Evolutionary conservation across 352 stramenopile genomes (phyloP).

Genomic region (Phytophthora hybrid): DNA sequence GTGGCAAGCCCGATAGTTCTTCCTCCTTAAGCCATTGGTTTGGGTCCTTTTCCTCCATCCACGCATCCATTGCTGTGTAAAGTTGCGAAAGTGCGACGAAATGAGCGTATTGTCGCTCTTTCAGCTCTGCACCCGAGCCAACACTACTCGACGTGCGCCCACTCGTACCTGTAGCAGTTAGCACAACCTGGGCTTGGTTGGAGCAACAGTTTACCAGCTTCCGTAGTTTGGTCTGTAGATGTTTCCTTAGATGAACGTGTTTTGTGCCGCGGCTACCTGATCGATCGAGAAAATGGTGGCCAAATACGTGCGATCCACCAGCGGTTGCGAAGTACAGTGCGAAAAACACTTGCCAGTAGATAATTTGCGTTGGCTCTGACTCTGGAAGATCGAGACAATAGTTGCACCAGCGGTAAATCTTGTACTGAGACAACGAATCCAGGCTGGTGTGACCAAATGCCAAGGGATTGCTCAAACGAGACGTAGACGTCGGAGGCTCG

Average conservation of each 20-base stretch:
- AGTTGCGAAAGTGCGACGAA: slow-evolving; percentile 69
- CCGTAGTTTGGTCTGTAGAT: slow-evolving; percentile 64
- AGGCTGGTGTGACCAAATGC: slow-evolving; percentile 61
- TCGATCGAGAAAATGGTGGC: slow-evolving; percentile 70
- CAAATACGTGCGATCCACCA: slow-evolving; percentile 60
- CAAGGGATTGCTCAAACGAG: slow-evolving; percentile 28
- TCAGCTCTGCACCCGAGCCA: slow-evolving; percentile 33
- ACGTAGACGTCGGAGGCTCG: slow-evolving; percentile 7
- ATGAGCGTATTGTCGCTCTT: slow-evolving; percentile 62
- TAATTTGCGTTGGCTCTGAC: slow-evolving; percentile 54
- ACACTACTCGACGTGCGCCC: slow-evolving; percentile 7
- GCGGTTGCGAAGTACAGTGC: slow-evolving; percentile 72
- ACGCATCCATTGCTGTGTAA: slow-evolving; percentile 88
- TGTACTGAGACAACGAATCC: slow-evolving; percentile 69
- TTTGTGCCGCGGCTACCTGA: slow-evolving; percentile 42
- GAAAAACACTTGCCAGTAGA: slow-evolving; percentile 83
- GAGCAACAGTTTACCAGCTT: slow-evolving; percentile 71
- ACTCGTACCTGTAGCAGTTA: slow-evolving; percentile 46
- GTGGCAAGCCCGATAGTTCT: slow-evolving; percentile 70
- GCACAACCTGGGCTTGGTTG: slow-evolving; percentile 66
- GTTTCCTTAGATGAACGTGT: slow-evolving; percentile 55
- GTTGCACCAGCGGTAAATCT: slow-evolving; percentile 75
- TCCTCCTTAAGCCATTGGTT: slow-evolving; percentile 84
- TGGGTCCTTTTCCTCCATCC: slow-evolving; percentile 84
- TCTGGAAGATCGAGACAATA: slow-evolving; percentile 70